A percentile compares a stretch with the other conserved stretches of the same genome.
Conservation (phyloP, 768 basidiomycete genomes). For the Xerocomellus chrysenteron region DNA sequence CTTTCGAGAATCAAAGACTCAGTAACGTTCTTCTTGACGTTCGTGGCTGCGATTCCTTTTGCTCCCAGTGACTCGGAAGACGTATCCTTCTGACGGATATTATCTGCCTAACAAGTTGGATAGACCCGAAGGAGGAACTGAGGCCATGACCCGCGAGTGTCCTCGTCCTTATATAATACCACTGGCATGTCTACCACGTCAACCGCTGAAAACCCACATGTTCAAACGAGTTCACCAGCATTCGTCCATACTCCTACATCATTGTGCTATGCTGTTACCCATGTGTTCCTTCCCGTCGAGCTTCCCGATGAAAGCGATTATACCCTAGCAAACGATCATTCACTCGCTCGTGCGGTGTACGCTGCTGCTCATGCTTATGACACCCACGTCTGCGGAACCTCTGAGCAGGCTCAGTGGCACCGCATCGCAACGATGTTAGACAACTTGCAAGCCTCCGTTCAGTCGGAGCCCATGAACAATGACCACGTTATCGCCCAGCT, state of each 20-base stretch:
- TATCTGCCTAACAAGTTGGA: too few relatives aligned
- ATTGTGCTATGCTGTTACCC: neutral
- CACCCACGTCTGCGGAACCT: neutral
- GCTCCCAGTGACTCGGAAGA: too few relatives aligned
- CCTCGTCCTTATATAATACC: too few relatives aligned
- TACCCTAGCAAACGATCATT: neutral
- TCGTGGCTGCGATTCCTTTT: too few relatives aligned
- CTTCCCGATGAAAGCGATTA: neutral
- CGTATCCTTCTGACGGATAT: too few relatives aligned
- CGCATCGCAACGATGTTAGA: constrained; percentile 3
- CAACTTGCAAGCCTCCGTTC: neutral
- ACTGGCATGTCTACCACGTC: too few relatives aligned
- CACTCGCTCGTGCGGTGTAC: constrained; percentile 1
- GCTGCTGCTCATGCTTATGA: constrained; percentile 1
- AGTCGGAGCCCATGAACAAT: neutral
- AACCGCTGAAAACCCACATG: too few relatives aligned
- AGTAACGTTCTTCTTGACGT: too few relatives aligned
- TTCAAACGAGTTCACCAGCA: neutral
- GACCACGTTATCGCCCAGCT: neutral
- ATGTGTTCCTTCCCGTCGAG: constrained; percentile 6
- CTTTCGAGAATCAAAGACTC: too few relatives aligned
- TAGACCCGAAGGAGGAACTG: too few relatives aligned
- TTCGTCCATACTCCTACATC: neutral
- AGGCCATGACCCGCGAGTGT: too few relatives aligned
- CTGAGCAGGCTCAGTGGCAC: neutral